Evolutionary conservation across 2,329 filamentous ascomycete species (phyloP).

Genomic region (Diaporthe ilicicola): DNA sequence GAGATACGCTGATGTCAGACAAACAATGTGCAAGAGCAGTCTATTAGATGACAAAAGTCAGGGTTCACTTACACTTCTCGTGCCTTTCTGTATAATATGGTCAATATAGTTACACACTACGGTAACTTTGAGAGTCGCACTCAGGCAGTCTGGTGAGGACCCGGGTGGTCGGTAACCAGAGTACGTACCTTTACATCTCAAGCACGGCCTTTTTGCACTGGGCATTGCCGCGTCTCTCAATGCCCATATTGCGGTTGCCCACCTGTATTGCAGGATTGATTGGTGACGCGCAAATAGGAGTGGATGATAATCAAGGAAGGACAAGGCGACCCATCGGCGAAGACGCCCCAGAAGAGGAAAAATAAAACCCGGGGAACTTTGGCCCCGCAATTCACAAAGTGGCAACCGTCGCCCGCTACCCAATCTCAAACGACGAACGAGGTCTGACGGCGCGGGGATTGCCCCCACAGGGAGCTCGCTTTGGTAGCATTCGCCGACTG

Average conservation of each 20-base stretch:
- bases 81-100: neutral
- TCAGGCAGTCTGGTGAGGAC: neutral
- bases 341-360: constrained; percentile 12
- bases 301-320: neutral
- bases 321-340: neutral
- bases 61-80: neutral
- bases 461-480: neutral
- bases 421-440: neutral
- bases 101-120: neutral
- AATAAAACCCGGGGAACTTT: neutral
- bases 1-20: neutral
- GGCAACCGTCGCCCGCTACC: neutral
- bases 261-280: neutral
- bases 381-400: neutral
- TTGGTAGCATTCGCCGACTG: neutral
- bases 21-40: neutral
- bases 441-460: neutral
- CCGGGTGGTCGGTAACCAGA: neutral
- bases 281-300: neutral
- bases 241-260: neutral
- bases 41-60: neutral
- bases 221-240: constrained; percentile 17
- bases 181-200: constrained; percentile 18
- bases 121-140: neutral
- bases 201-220: constrained; percentile 14